Percentiles rank a stretch among this genome's conserved stretches.
phyloP scores from a whole-genome alignment of 495 filamentous ascomycete genomes.

The Podospora comata region DNA sequence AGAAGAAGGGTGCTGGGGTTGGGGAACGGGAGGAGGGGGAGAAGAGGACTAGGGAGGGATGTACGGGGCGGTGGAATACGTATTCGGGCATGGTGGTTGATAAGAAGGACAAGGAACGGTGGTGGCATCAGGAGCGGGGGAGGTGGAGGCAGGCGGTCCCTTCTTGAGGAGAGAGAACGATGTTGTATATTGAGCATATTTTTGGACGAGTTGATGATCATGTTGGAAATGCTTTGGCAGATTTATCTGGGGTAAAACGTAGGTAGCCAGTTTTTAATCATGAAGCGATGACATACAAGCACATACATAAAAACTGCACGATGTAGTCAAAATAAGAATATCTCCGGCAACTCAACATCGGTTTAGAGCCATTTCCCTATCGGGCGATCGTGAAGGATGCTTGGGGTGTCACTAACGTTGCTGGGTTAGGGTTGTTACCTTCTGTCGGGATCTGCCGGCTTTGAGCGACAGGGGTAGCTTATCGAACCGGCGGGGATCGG shows the following conservation, averaged over 20 bases:
- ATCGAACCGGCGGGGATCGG: not conserved
- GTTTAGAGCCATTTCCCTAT: not conserved
- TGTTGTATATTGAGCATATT: not conserved
- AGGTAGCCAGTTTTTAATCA: not conserved
- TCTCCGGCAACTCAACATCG: not conserved
- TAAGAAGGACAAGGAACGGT: conserved; percentile 48
- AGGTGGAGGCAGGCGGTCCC: conserved; percentile 42
- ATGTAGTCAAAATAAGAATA: not conserved
- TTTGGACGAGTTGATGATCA: not conserved
- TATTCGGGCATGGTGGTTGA: conserved; percentile 34
- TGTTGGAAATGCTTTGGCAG: not conserved
- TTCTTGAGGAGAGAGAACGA: conserved; percentile 19
- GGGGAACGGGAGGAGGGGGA: conserved; percentile 18
- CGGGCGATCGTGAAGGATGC: not conserved
- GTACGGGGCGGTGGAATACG: conserved; percentile 56
- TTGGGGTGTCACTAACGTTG: not conserved
- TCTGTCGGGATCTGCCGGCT: not conserved
- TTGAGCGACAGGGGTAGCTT: not conserved
- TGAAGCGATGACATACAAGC: not conserved
- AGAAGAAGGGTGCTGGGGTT: conserved; percentile 17
- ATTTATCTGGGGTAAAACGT: not conserved
- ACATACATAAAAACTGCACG: not conserved
- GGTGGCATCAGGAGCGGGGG: conserved; percentile 51
- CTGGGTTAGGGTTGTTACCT: not conserved
- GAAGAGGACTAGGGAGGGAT: conserved; percentile 41